Evolutionary conservation across 306 rosid genomes (phyloP).

Genomic region (Dryas octopetala): DNA sequence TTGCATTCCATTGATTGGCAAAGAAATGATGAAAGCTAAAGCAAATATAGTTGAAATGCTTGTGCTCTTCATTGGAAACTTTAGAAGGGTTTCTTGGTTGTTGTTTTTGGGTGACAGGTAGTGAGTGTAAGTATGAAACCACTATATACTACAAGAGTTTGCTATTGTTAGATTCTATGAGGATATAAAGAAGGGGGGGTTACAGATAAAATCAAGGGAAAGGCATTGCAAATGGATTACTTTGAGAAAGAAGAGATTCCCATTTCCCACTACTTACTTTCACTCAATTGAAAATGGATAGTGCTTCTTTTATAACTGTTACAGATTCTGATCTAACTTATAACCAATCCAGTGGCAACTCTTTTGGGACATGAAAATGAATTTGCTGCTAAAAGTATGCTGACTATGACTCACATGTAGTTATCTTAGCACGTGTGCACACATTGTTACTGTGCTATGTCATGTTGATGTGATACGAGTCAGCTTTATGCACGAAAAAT

Average conservation of each 20-base stretch:
- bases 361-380: background rate
- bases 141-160: background rate
- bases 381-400: background rate
- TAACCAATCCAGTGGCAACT: background rate
- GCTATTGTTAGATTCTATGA: background rate
- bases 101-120: background rate
- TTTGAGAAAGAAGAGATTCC: slow-evolving; percentile 32
- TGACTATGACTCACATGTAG: background rate
- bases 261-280: background rate
- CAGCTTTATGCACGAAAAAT: background rate
- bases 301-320: slow-evolving; percentile 13
- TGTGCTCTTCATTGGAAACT: slow-evolving; percentile 16
- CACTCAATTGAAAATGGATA: background rate
- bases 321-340: background rate
- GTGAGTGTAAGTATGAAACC: background rate
- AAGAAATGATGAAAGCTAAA: slow-evolving; percentile 13
- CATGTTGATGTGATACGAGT: background rate
- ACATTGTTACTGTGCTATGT: background rate
- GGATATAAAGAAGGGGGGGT: slow-evolving; percentile 3
- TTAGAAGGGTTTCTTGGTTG: background rate
- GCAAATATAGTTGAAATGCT: slow-evolving; percentile 8
- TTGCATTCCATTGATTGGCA: slow-evolving; percentile 5
- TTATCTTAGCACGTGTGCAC: background rate
- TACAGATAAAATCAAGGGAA: background rate
- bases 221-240: slow-evolving; percentile 9